Conservation (phyloP, 257 asterid species). For the Marsdenia floribunda region DNA sequence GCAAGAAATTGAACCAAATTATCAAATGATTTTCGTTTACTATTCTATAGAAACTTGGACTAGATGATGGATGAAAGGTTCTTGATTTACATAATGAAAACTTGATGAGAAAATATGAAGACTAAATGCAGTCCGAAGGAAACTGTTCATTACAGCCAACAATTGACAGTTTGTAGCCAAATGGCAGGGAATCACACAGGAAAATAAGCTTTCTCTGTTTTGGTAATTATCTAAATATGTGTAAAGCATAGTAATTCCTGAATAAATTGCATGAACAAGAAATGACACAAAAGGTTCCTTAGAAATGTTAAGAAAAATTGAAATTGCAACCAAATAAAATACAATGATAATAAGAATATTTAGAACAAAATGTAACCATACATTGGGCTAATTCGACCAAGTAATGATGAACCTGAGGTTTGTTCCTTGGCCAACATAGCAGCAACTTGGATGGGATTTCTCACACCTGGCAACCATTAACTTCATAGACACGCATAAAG, state of each 20-base stretch:
- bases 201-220: background rate
- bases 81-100: background rate
- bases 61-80: background rate
- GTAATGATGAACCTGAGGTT: constrained; percentile 61
- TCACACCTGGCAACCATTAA: constrained; percentile 74
- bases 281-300: background rate
- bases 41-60: background rate
- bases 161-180: too few species aligned
- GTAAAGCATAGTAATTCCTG: background rate
- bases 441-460: constrained; percentile 86
- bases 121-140: background rate
- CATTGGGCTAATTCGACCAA: constrained; percentile 94
- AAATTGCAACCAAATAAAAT: background rate
- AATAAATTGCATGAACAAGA: background rate
- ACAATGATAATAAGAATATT: background rate
- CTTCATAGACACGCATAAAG: constrained; percentile 54
- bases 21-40: background rate
- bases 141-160: background rate
- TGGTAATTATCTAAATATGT: background rate
- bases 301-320: background rate
- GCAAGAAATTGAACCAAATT: background rate
- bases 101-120: background rate
- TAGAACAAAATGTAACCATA: constrained; percentile 30
- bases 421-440: constrained; percentile 84
- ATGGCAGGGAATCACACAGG: background rate